Conservation (phyloP, 2,329 filamentous ascomycete species). For the Microthyrium microscopicum region DNA sequence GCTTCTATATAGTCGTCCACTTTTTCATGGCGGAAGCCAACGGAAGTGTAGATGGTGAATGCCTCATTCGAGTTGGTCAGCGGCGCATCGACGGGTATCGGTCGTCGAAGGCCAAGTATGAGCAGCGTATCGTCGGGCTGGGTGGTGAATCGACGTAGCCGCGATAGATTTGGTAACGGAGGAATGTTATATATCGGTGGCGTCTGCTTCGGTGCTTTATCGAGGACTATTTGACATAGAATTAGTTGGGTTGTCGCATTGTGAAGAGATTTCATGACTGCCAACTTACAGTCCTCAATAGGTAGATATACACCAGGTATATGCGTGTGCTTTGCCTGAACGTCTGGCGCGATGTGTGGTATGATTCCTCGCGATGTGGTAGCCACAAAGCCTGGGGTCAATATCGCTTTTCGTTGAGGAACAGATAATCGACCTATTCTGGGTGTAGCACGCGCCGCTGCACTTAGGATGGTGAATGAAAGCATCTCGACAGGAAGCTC, state of each 20-base stretch:
- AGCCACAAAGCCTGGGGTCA: slow-evolving; percentile 70
- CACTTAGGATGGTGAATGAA: slow-evolving; percentile 26
- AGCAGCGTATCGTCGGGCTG: slow-evolving; percentile 49
- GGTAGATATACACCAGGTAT: slow-evolving; percentile 62
- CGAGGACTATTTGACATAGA: slow-evolving; percentile 36
- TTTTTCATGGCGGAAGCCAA: slow-evolving; percentile 60
- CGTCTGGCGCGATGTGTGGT: slow-evolving; percentile 81
- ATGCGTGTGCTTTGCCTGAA: slow-evolving; percentile 46
- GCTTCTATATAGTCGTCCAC: slow-evolving; percentile 52
- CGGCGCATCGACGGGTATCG: slow-evolving; percentile 57
- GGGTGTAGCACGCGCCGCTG: slow-evolving; percentile 26
- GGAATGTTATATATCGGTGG: slow-evolving; percentile 35
- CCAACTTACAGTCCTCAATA: slow-evolving; percentile 73
- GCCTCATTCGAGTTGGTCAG: slow-evolving; percentile 50
- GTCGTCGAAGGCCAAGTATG: slow-evolving; percentile 60
- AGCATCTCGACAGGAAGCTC: slow-evolving; percentile 21
- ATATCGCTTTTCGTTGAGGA: slow-evolving; percentile 39
- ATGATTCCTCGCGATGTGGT: slow-evolving; percentile 69
- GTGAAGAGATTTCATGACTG: neutral
- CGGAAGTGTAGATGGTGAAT: slow-evolving; percentile 68
- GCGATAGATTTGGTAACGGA: slow-evolving; percentile 27
- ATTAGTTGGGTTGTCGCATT: slow-evolving; percentile 19
- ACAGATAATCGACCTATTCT: slow-evolving; percentile 49
- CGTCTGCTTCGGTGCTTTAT: slow-evolving; percentile 33
- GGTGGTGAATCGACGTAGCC: slow-evolving; percentile 62